Evolutionary conservation across 2,329 filamentous ascomycete genomes (phyloP).

Genomic region (Ophiocordyceps australis): DNA sequence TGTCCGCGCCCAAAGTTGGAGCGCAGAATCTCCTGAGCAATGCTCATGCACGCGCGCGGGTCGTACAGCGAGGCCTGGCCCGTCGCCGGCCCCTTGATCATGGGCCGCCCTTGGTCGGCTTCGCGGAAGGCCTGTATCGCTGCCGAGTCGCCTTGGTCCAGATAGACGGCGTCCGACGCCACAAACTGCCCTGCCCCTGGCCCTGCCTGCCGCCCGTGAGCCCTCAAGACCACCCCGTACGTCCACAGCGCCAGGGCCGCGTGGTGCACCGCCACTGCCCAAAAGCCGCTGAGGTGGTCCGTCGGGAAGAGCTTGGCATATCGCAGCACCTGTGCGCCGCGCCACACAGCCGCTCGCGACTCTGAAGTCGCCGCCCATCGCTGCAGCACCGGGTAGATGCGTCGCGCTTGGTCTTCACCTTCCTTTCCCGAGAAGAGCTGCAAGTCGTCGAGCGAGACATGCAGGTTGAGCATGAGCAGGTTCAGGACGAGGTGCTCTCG

Average conservation of each 20-base stretch:
- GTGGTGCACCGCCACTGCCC: conserved; percentile 51
- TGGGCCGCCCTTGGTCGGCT: conserved; percentile 33
- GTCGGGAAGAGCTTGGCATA: conserved; percentile 35
- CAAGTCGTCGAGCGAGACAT: conserved; percentile 45
- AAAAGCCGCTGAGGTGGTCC: conserved; percentile 42
- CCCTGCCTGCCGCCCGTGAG: conserved; percentile 14
- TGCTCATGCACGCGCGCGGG: conserved; percentile 37
- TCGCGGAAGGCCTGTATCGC: conserved; percentile 37
- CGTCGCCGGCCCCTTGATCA: conserved; percentile 20
- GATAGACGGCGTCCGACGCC: conserved; percentile 22
- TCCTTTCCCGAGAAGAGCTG: conserved; percentile 52
- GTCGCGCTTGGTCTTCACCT: conserved; percentile 44
- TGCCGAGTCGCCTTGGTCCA: conserved; percentile 36
- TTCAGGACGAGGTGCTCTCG: conserved; percentile 29
- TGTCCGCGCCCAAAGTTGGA: conserved; percentile 27
- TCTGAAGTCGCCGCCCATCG: conserved; percentile 37
- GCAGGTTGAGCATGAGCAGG: conserved; percentile 43
- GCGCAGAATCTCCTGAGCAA: conserved; percentile 36
- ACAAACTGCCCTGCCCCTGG: conserved; percentile 11
- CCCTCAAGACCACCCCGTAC: conserved; percentile 39
- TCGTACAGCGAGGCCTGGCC: conserved; percentile 29
- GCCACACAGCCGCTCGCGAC: conserved; percentile 44
- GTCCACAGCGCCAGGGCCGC: conserved; percentile 51
- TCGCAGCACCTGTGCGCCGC: conserved; percentile 48
- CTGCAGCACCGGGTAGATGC: conserved; percentile 37